Base-by-base conservation (phyloP, 2,329 filamentous ascomycete genomes). In the Pseudocercospora crystallina region DNA sequence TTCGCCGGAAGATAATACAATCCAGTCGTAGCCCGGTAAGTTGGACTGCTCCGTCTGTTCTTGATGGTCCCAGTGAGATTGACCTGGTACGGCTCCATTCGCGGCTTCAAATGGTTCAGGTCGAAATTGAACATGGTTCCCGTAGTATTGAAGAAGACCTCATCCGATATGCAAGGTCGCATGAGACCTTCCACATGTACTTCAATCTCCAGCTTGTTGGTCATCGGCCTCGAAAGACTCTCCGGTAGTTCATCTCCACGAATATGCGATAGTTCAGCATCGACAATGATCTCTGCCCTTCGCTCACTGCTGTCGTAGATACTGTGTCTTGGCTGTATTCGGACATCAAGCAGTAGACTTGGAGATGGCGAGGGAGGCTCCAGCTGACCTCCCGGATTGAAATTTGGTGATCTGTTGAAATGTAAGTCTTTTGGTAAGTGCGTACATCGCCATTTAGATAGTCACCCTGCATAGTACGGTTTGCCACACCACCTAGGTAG, bases 401-500 rank as follows among this genome's bases (percentile, higher is more conserved):
- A 72, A 1, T 75, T 72, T 3, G 71, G 67, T 49, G 76, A 73
- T 41, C 76, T 76, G 36, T 3, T n/a, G 12, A 29, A 8, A n/a
- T 46, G 45, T 50, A 9, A 47, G 32, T 45, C 9, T 14, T 14
- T 8, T 13, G 14, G 14, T 12, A 33, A 8, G 14, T 10, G 13
- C 15, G 4, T 15, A 5, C 4, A 34, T 29, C 7, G 17, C 36
- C 26, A 29, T 30, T 8, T 13, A 30, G 39, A 32, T 20, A 38
- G 43, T 46, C 31, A 58, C 55, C 52, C 55, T 34, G 49, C 51
- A 35, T 56, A 20, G 60, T 77, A 77, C 11, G 75, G 73, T 56
- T 78, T 78, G 8, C 76, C 75, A 61, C 76, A 76, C 75, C 74
- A 77, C 31, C 73, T 69, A 42, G 75, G 70, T 10, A 77, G 72